A percentile compares a stretch with the other conserved stretches of the same genome.
Evolutionary conservation across 2,329 filamentous ascomycete genomes (phyloP).

Genomic region (Penicillium sp.): DNA sequence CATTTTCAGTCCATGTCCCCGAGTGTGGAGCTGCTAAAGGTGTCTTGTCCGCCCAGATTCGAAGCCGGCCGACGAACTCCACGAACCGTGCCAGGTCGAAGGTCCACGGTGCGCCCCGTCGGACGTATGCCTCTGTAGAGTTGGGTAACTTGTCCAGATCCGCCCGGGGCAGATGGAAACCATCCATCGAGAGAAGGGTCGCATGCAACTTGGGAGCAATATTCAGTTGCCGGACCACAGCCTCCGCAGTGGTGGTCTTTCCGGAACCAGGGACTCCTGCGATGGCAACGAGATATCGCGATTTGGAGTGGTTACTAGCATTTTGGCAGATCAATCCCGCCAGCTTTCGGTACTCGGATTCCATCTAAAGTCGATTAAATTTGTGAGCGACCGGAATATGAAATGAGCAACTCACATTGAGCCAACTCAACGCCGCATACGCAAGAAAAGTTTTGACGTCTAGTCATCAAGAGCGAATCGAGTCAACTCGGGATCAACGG

Average conservation of each 20-base stretch:
- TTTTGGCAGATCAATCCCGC: constrained; percentile 18
- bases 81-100: constrained; percentile 34
- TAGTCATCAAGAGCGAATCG: neutral
- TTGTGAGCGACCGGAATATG: neutral
- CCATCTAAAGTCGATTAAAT: constrained; percentile 15
- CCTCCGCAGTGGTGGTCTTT: constrained; percentile 34
- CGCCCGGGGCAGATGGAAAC: constrained; percentile 35
- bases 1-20: constrained; percentile 3
- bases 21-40: constrained; percentile 5
- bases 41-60: constrained; percentile 24
- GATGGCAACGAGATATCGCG: constrained; percentile 28
- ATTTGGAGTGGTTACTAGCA: constrained; percentile 14
- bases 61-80: constrained; percentile 25
- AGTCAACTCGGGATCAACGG: constrained; percentile 1
- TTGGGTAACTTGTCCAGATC: constrained; percentile 33
- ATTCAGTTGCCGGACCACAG: constrained; percentile 29
- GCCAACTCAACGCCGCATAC: neutral
- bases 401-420: neutral
- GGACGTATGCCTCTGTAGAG: constrained; percentile 31
- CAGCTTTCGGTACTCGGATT: constrained; percentile 21
- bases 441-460: neutral
- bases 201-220: constrained; percentile 7
- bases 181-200: constrained; percentile 37
- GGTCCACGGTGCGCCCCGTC: constrained; percentile 40
- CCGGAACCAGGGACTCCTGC: constrained; percentile 36